phyloP scores from a whole-genome alignment of 2,329 filamentous ascomycete species.

The Lasiodiplodia sp. region DNA sequence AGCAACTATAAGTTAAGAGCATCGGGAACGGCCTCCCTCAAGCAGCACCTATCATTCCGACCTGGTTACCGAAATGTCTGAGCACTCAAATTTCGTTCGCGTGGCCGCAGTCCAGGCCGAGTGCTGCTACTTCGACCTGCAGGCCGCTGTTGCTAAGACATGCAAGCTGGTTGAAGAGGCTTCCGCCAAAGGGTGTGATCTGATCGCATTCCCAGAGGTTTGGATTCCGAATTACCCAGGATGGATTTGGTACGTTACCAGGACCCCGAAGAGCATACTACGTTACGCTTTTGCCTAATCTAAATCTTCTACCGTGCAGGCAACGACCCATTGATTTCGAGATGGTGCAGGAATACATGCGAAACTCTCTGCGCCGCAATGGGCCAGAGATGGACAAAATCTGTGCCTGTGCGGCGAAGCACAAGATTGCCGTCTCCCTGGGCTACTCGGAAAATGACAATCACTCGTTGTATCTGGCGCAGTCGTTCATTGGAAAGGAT shows the following conservation, averaged over 20 bases:
- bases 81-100: constrained; percentile 5
- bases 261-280: background rate
- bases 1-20: too few relatives aligned
- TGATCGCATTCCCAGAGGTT: constrained; percentile 60
- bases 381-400: constrained; percentile 55
- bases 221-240: constrained; percentile 56
- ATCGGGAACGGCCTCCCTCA: too few relatives aligned
- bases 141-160: constrained; percentile 63
- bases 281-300: background rate
- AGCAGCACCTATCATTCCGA: too few relatives aligned
- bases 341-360: constrained; percentile 51
- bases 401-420: constrained; percentile 41
- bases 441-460: constrained; percentile 51
- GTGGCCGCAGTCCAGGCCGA: constrained; percentile 66
- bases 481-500: constrained; percentile 46
- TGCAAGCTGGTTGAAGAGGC: constrained; percentile 65
- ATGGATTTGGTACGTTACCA: constrained; percentile 53
- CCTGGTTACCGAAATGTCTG: background rate
- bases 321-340: constrained; percentile 52
- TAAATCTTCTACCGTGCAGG: constrained; percentile 38
- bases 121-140: constrained; percentile 67
- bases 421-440: constrained; percentile 47
- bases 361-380: constrained; percentile 52
- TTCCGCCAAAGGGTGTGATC: constrained; percentile 59
- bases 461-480: constrained; percentile 51